Base-by-base conservation (phyloP, 75 land plant species). In the Sequoiadendron giganteum region DNA sequence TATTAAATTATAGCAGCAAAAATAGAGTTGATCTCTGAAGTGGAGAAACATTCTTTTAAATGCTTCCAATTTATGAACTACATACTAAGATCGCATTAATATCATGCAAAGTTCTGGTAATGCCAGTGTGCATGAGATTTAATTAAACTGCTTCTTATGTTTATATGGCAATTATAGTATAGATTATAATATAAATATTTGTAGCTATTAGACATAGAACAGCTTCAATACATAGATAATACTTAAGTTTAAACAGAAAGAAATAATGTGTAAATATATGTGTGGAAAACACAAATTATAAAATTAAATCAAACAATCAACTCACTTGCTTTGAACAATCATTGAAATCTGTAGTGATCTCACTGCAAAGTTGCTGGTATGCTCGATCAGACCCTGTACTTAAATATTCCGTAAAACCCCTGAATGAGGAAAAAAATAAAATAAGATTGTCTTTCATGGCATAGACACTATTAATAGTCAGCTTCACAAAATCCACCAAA, bases 241-340 rank as follows among this genome's bases (percentile, higher is more conserved):
- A 11, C 77, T 30, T 30, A 68, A 36, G 38, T 36, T 36, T 36
- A 73, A 34, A 34, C 21, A 32, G 36, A 32, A 73, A 11, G 77
- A 21, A 30, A 73, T 32, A 47, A 52, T 43, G 19, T 79, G 39
- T 25, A 28, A 81, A 79, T 68, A 39, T 13, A 73, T 8, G 49
- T 87, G 30, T 28, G 43, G 52, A 39, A 54, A 85, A 54, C 68
- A 87, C 21, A 40, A 82, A 81, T 11, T 55, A 15, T 19, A 86
- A 36, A 30, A 8, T 15, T 39, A 68, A 85, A n/a, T 68, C 78
- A 5, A 73, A n/a, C 68, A 7, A 56, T 36, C 28, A 61, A 88
- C 89, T 43, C 21, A 95, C 98, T 89, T 95, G 95, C 88, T 93
- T 96, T 15, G 98, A 96, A 89, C 98, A 96, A 83, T 94, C 94